A percentile compares a stretch with the other conserved stretches of the same genome.
phyloP scores from a whole-genome alignment of 345 rosid genomes.

The Brassica rapa region DNA sequence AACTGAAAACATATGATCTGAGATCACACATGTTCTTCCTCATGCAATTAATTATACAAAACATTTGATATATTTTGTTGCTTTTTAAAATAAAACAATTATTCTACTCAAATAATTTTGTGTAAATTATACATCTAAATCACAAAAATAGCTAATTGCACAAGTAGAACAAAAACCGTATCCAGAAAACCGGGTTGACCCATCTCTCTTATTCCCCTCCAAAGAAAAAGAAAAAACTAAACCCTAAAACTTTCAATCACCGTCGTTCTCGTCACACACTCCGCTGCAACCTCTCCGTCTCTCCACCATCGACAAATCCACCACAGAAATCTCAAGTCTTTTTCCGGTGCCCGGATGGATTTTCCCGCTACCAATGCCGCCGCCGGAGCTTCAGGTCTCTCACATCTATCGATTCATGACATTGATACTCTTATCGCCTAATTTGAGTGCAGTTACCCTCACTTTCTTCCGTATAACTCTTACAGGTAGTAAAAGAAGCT shows the following conservation, averaged over 20 bases:
- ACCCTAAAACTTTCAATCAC: constrained; percentile 28
- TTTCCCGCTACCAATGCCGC: constrained; percentile 50
- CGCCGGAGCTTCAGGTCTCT: constrained; percentile 56
- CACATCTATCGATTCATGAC: background rate
- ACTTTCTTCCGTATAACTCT: background rate
- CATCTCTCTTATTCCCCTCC: constrained; percentile 3
- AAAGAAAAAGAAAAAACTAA: constrained; percentile 3
- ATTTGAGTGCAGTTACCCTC: no score
- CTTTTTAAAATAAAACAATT: background rate
- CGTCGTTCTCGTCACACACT: constrained; percentile 22
- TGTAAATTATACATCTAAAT: background rate
- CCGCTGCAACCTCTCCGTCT: no score
- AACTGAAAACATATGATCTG: background rate
- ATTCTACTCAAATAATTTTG: background rate
- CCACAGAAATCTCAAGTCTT: no score
- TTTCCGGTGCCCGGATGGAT: constrained; percentile 59
- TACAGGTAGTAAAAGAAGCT: constrained; percentile 73
- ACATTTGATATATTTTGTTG: background rate
- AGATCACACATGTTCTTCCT: background rate
- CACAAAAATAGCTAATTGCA: background rate
- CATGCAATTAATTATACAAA: background rate
- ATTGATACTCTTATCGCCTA: background rate
- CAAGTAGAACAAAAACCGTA: background rate
- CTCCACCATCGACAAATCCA: no score
- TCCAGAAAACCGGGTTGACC: constrained; percentile 20